A percentile compares a stretch with the other conserved stretches of the same genome.
phyloP scores from a whole-genome alignment of 805 yeast species.

The Ogataea methanolica region DNA sequence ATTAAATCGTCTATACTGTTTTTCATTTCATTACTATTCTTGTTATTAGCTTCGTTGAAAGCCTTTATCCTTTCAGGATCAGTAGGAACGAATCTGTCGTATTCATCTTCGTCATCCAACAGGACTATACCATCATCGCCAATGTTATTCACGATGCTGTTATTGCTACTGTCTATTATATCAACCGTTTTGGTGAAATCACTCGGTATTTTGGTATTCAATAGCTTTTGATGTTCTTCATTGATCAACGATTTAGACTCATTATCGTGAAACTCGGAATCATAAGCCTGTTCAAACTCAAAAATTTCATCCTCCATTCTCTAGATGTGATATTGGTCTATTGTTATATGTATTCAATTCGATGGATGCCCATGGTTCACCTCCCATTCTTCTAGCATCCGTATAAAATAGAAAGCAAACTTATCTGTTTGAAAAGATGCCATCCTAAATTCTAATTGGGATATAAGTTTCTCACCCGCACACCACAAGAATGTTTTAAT shows the following conservation, averaged over 20 bases:
- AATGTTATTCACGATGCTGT: slow-evolving; percentile 5
- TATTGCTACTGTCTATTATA: slow-evolving; percentile 8
- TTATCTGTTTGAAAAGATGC: too few species aligned
- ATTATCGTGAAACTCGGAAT: slow-evolving; percentile 9
- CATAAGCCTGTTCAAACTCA: slow-evolving; percentile 19
- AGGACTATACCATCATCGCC: slow-evolving; percentile 1
- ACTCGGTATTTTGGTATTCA: too few species aligned
- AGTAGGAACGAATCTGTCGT: slow-evolving; percentile 28
- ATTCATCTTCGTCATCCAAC: slow-evolving; percentile 25
- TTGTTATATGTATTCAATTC: too few species aligned
- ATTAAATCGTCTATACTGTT: background rate
- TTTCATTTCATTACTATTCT: slow-evolving; percentile 2
- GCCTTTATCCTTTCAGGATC: slow-evolving; percentile 17
- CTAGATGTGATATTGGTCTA: background rate
- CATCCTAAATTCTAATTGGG: too few species aligned
- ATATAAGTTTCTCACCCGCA: too few species aligned
- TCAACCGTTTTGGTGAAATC: slow-evolving; percentile 2
- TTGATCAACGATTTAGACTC: slow-evolving; percentile 11
- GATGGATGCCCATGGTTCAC: too few species aligned
- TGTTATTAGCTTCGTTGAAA: slow-evolving; percentile 3
- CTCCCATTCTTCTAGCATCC: too few species aligned
- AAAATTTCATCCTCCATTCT: slow-evolving; percentile 19
- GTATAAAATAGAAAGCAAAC: too few species aligned
- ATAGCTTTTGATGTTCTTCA: slow-evolving; percentile 10
- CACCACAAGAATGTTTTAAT: too few species aligned